Conservation (phyloP, 805 yeast genomes). For the Metschnikowia chrysomelidarum region DNA sequence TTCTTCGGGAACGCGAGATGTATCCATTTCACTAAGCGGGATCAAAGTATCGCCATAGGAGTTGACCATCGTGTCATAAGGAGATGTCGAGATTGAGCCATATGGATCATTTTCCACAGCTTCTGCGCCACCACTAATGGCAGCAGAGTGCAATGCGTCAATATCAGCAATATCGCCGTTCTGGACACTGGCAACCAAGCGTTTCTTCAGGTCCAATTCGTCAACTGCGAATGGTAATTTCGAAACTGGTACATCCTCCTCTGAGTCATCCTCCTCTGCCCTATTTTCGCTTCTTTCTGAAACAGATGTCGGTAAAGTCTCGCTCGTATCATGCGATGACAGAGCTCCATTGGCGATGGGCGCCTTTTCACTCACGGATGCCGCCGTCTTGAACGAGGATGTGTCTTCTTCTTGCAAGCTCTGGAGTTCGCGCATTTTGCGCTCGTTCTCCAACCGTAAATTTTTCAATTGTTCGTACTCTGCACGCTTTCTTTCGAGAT, state of each 20-base stretch:
- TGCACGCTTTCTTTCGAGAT: constrained; percentile 36
- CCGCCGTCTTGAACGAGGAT: constrained; percentile 1
- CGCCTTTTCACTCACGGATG: constrained; percentile 4
- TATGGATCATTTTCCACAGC: background rate
- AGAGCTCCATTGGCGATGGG: too few species aligned
- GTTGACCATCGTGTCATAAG: constrained; percentile 10
- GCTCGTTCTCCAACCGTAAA: constrained; percentile 29
- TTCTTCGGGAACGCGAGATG: constrained; percentile 2
- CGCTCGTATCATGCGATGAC: too few species aligned
- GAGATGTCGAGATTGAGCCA: constrained; percentile 6
- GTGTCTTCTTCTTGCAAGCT: constrained; percentile 17
- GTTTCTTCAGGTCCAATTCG: constrained; percentile 22
- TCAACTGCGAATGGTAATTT: constrained; percentile 23
- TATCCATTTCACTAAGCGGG: constrained; percentile 7
- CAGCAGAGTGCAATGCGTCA: too few species aligned
- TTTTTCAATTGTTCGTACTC: constrained; percentile 35
- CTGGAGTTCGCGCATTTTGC: constrained; percentile 21
- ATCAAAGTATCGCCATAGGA: constrained; percentile 11
- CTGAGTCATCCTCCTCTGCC: background rate
- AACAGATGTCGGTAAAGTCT: background rate
- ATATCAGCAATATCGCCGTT: constrained; percentile 1
- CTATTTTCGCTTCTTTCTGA: background rate
- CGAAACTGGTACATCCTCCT: constrained; percentile 22
- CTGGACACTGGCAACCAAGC: constrained; percentile 2
- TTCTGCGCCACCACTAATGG: background rate